Evolutionary conservation across 495 filamentous ascomycete species (phyloP).

Genomic region (Trichoderma asperelloides): DNA sequence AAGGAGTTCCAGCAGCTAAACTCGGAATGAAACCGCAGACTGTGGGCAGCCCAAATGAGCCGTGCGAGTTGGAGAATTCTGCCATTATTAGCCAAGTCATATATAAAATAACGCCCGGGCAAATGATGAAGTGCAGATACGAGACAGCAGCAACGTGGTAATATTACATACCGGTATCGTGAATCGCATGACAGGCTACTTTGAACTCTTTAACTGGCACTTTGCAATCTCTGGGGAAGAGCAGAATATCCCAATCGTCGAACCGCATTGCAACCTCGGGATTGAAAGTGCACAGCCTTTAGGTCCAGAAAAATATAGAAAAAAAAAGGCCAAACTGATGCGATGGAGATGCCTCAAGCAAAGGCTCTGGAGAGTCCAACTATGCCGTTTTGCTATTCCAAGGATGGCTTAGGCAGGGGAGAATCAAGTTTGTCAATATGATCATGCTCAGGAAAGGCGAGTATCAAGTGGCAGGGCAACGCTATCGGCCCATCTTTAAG

Average conservation of each 20-base stretch:
- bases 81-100: background rate
- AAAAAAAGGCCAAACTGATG: background rate
- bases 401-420: background rate
- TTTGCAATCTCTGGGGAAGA: slow-evolving; percentile 55
- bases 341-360: background rate
- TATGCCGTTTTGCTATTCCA: background rate
- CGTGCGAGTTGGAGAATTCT: slow-evolving; percentile 37
- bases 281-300: background rate
- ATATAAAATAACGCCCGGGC: background rate
- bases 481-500: background rate
- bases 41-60: slow-evolving; percentile 47
- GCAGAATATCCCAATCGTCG: slow-evolving; percentile 75
- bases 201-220: slow-evolving; percentile 81
- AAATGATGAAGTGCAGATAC: background rate
- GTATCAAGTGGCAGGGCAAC: background rate
- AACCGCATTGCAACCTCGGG: slow-evolving; percentile 55
- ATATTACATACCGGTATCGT: slow-evolving; percentile 47
- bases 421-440: background rate
- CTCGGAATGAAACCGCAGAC: slow-evolving; percentile 73
- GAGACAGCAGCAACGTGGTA: background rate
- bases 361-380: background rate
- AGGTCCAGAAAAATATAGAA: background rate
- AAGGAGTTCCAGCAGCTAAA: slow-evolving; percentile 47
- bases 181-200: slow-evolving; percentile 68
- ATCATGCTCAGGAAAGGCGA: background rate